Percentiles rank a stretch among this genome's conserved stretches.
These are phyloP conservation scores for Vitis hybrid DNA, from an alignment of 177 flowering plant genomes.

Conservation along the genomic window DNA sequence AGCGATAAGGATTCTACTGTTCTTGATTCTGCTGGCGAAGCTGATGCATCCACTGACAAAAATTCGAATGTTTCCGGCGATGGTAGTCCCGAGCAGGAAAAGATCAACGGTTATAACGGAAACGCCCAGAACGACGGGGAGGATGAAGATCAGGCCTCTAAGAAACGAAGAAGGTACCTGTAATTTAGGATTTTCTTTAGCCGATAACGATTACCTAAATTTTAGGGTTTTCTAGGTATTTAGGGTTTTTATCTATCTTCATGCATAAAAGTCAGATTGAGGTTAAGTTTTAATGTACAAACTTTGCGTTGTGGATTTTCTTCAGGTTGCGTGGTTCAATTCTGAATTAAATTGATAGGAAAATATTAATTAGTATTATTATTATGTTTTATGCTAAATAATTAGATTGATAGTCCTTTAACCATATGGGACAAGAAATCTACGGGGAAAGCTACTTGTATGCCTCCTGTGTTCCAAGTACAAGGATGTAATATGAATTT, in stretches of 20 bases:
- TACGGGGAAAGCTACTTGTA: not conserved
- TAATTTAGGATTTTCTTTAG: not conserved
- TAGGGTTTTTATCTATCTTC: too few species aligned
- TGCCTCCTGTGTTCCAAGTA: not conserved
- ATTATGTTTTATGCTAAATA: too few species aligned
- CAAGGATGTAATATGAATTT: not conserved
- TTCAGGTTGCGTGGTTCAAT: too few species aligned
- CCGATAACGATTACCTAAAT: not conserved
- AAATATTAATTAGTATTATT: too few species aligned
- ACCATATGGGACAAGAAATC: too few species aligned
- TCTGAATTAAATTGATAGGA: too few species aligned
- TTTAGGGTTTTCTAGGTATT: too few species aligned
- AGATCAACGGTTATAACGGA: conserved; percentile 7
- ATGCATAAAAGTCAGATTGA: too few species aligned
- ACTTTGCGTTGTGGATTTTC: too few species aligned
- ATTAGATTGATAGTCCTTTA: too few species aligned
- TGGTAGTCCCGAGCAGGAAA: conserved; percentile 15
- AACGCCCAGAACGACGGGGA: conserved; percentile 2
- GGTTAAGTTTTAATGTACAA: too few species aligned
- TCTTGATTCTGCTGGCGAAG: conserved; percentile 3
- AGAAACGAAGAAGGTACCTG: conserved; percentile 59
- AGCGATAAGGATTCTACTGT: conserved; percentile 16
- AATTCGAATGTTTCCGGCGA: not conserved
- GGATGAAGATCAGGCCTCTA: conserved; percentile 40
- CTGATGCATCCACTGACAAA: too few species aligned